Evolutionary conservation across 1,284 basidiomycete species (phyloP), one percentile per base, ranked within the genome.

Genomic region (Flammula alnicola): DNA sequence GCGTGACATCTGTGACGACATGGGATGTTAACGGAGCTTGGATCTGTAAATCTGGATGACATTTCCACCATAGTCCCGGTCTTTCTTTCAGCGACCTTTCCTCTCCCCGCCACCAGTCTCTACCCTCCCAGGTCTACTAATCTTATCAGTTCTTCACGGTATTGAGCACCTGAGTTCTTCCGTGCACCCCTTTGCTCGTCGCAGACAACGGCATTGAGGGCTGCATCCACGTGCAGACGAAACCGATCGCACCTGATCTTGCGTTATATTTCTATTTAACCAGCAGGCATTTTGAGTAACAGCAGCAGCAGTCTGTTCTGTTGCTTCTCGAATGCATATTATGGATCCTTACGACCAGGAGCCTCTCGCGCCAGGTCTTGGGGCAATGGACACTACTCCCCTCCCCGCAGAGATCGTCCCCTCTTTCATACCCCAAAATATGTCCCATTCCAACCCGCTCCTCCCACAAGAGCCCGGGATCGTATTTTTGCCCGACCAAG

Each of bases 311-410:
- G 40, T 27, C 27, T 47, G 53, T n/a, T n/a, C n/a, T n/a, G n/a
- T n/a, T n/a, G n/a, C n/a, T n/a, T n/a, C n/a, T n/a, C n/a, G 49
- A 23, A 58, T 58, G 56, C 52, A 58, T 40, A 49, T 52, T 33
- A 59, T 59, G 49, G 60, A 55, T 51, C 63, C 61, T 43, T 70
- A 65, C 59, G 69, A 66, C 55, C 66, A 64, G 63, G 66, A 66
- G 51, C 49, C 63, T 42, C 65, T 65, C 49, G 54, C 59, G 47
- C 56, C 49, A 47, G 59, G 60, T 31, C 53, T 60, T 23, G 59
- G 51, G 26, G 47, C 62, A 54, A 72, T 75, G 70, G 70, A 73
- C 56, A 70, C 68, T 44, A 63, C 64, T 35, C 49, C 67, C 45
- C 61, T 62, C 41, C 54, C 57, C 31, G 58, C 58, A 47, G 56